Base-by-base conservation (phyloP, 2,329 filamentous ascomycete species). In the Pleomassaria siparia region DNA sequence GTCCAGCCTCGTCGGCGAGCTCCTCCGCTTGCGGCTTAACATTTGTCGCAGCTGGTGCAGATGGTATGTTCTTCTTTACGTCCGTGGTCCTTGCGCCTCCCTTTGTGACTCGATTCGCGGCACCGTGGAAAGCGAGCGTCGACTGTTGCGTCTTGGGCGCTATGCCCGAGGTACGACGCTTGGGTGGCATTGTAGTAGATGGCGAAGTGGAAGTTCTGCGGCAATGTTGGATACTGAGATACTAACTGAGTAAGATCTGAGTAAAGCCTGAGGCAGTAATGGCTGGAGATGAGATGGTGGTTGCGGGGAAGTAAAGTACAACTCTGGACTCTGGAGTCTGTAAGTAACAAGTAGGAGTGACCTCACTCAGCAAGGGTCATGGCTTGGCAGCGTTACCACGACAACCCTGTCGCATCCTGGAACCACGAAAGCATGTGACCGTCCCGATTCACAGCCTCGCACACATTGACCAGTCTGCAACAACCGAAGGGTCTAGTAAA, bases 101-200 rank as follows among this genome's bases (percentile, higher is more conserved):
- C 67, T 87, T 87, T 45, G 82, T 84, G 57, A 86, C 76, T 70
- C 77, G 77, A 54, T 73, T 74, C 29, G 76, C 74, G 45, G 77
- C 74, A 51, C 75, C 73, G 56, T 81, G 77, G 72, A 87, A 87
- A 30, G 82, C 80, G 57, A 87, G 79, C n/a, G 80, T 85, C 7
- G 79, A 74, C 67, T 85, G 81, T 25, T 76, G 78, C n/a, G 75
- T 67, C 58, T 80, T 78, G 55, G 74, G 67, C 50, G 74, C 62
- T 49, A 69, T 59, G 40, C 73, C 66, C 22, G 71, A 63, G 36
- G 64, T 58, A 55, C 69, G 66, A 43, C 74, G 70, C 56, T 75
- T 76, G 15, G 76, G 74, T 43, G 76, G 69, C 76, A 78, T 78
- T 28, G 42, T 56, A 33, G 30, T 26, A 37, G 37, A 42, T 54